Conservation (phyloP, 345 rosid genomes). For the Eucalyptus marginata region DNA sequence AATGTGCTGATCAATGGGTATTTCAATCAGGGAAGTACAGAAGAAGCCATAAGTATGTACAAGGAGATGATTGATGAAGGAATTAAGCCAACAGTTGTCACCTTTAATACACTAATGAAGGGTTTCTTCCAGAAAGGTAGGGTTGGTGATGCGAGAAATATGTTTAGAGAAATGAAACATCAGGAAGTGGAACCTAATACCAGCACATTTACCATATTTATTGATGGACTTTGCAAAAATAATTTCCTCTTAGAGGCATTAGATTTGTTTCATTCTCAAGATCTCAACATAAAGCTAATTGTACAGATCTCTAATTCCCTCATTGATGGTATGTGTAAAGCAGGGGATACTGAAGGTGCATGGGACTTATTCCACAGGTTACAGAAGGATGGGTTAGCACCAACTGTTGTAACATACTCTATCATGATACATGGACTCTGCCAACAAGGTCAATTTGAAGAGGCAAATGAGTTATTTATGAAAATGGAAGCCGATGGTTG, state of each 20-base stretch:
- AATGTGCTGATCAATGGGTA: slow-evolving; percentile 3
- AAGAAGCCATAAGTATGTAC: not conserved
- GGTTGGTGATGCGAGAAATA: slow-evolving; percentile 2
- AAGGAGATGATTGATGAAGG: not conserved
- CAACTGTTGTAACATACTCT: slow-evolving; percentile 8
- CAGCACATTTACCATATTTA: not conserved
- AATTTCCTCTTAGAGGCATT: slow-evolving; percentile 7
- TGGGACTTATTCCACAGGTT: slow-evolving; percentile 2
- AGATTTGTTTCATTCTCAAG: not conserved
- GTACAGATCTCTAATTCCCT: slow-evolving; percentile 2
- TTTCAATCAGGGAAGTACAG: not conserved
- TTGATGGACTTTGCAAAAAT: slow-evolving; percentile 18
- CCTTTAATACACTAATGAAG: not conserved
- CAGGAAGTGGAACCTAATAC: not conserved
- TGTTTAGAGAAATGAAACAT: slow-evolving; percentile 7
- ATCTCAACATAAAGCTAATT: not conserved
- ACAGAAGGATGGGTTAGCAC: not conserved
- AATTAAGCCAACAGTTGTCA: slow-evolving; percentile 2
- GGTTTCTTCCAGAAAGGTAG: slow-evolving; percentile 6
- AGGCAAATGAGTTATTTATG: not conserved
- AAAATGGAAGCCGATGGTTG: slow-evolving; percentile 14
- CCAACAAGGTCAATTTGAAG: not conserved
- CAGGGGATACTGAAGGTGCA: not conserved
- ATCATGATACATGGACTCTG: slow-evolving; percentile 10
- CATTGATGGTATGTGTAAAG: slow-evolving; percentile 3